Conservation (phyloP, 768 basidiomycete species). For the Tulasnella sp. region DNA sequence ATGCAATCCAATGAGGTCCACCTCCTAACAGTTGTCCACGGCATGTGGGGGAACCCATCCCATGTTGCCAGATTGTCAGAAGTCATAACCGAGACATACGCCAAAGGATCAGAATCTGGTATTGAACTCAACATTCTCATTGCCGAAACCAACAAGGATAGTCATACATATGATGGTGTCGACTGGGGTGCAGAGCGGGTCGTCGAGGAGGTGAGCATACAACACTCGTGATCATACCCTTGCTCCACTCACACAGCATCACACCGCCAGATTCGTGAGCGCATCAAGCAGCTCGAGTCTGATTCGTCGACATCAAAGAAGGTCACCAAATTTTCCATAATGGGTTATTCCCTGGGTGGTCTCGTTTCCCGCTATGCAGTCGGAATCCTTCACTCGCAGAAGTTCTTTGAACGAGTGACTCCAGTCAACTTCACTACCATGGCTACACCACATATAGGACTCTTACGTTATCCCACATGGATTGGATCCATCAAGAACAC, state of each 20-base stretch:
- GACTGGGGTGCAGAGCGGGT: conserved; percentile 77
- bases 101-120: conserved; percentile 23
- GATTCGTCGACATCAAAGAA: conserved; percentile 28
- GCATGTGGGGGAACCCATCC: conserved; percentile 72
- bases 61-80: conserved; percentile 50
- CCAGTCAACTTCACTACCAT: conserved; percentile 76
- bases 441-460: conserved; percentile 72
- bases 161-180: conserved; percentile 63
- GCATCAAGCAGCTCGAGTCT: conserved; percentile 39
- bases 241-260: too few species aligned
- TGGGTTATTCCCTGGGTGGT: conserved; percentile 71
- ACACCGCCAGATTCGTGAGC: conserved; percentile 43
- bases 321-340: conserved; percentile 58
- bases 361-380: conserved; percentile 67
- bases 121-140: conserved; percentile 44
- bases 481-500: conserved; percentile 39
- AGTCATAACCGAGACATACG: conserved; percentile 37
- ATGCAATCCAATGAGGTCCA: neutral
- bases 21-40: conserved; percentile 19
- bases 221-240: too few species aligned
- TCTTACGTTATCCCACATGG: conserved; percentile 48
- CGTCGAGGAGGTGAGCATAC: conserved; percentile 56
- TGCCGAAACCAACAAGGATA: conserved; percentile 50
- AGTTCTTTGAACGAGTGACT: conserved; percentile 55
- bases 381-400: conserved; percentile 51